phyloP scores from a whole-genome alignment of 2,329 filamentous ascomycete species.

The Zarea fungicola region DNA sequence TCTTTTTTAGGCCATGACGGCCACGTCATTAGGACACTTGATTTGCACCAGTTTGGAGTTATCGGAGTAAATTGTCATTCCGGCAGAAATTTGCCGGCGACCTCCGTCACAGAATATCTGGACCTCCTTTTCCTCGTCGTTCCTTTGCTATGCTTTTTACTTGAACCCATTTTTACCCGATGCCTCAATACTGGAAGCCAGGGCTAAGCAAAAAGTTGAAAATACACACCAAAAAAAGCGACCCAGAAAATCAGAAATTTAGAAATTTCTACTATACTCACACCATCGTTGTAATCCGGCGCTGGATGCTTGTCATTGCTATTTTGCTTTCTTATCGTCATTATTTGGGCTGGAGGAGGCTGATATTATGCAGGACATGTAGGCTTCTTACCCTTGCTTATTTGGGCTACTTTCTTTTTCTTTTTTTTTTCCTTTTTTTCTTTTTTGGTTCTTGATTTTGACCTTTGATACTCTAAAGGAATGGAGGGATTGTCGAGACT shows the following conservation, averaged over 20 bases:
- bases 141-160: background rate
- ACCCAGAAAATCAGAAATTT: background rate
- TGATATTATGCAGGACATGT: conserved; percentile 6
- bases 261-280: background rate
- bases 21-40: background rate
- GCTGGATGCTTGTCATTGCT: background rate
- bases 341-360: background rate
- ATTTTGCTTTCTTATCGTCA: background rate
- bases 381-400: background rate
- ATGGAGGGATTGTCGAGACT: background rate
- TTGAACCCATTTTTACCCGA: background rate
- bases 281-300: background rate
- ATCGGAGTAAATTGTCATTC: background rate
- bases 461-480: too few relatives aligned
- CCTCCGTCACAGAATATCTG: background rate
- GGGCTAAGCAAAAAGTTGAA: conserved; percentile 2
- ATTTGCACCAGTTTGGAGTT: conserved; percentile 7
- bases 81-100: conserved; percentile 1
- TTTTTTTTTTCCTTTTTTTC: background rate
- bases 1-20: background rate
- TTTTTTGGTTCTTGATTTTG: conserved; percentile 2
- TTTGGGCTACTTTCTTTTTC: conserved; percentile 4
- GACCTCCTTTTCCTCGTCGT: background rate
- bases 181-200: background rate
- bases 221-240: background rate